Evolutionary conservation across 441 rosid genomes (phyloP).

Genomic region (Metrosideros polymorpha): DNA sequence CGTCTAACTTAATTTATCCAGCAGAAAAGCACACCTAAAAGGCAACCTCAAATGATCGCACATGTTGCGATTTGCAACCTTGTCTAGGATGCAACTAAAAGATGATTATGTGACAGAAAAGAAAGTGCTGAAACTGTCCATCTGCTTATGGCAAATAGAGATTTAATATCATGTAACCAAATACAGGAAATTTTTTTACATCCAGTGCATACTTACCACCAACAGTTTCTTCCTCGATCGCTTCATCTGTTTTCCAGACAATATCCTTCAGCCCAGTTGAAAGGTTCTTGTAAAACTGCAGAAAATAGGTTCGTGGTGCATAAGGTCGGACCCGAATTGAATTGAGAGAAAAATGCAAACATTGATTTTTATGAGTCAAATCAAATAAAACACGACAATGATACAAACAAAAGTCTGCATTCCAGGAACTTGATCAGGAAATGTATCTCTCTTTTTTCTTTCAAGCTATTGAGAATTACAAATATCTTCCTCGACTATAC

Average conservation of each 20-base stretch:
- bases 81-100: not conserved
- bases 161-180: not conserved
- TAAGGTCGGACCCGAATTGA: not conserved
- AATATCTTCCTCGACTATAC: not conserved
- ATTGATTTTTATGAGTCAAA: not conserved
- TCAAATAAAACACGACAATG: not conserved
- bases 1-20: not conserved
- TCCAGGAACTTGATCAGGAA: not conserved
- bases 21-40: not conserved
- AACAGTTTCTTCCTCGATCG: constrained; percentile 29
- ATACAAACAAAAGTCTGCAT: not conserved
- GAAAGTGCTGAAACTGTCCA: not conserved
- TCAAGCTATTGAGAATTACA: not conserved
- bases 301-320: not conserved
- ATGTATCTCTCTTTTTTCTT: not conserved
- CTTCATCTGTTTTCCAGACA: constrained; percentile 86
- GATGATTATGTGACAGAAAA: not conserved
- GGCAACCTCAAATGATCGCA: not conserved
- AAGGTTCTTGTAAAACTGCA: constrained; percentile 83
- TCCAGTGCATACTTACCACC: not conserved
- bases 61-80: not conserved
- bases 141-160: not conserved
- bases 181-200: not conserved
- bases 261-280: constrained; percentile 88
- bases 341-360: not conserved